Evolutionary conservation across 2,329 filamentous ascomycete species (phyloP).

Genomic region (Fusarium tuaranense): DNA sequence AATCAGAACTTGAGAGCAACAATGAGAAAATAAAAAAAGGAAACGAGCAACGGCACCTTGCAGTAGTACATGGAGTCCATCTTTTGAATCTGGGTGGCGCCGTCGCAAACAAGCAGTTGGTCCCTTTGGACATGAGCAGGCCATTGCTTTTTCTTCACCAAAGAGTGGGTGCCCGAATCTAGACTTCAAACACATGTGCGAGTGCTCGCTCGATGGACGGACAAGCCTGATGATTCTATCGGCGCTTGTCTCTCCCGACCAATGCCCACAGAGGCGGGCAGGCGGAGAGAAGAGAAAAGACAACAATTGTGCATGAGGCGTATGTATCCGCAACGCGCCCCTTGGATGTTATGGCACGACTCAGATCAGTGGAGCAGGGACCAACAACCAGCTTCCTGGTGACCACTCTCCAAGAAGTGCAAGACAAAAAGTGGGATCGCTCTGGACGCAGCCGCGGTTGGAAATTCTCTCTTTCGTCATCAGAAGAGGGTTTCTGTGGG

Average conservation of each 20-base stretch:
- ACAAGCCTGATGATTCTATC: constrained; percentile 1
- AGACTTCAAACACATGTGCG: constrained; percentile 12
- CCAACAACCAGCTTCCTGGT: constrained; percentile 12
- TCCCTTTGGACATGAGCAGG: constrained; percentile 8
- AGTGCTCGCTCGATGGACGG: constrained; percentile 10
- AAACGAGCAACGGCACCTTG: constrained; percentile 13
- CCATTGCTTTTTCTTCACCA: constrained; percentile 32
- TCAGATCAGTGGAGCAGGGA: constrained; percentile 13
- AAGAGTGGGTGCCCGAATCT: constrained; percentile 19
- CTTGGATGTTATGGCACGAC: constrained; percentile 21
- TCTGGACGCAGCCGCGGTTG: constrained; percentile 7
- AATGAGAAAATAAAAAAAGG: constrained; percentile 3
- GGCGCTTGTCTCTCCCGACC: constrained; percentile 4
- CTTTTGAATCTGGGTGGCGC: constrained; percentile 7
- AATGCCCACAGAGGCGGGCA: constrained; percentile 23
- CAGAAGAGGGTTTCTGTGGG: constrained; percentile 18
- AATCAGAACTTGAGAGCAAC: constrained; percentile 7
- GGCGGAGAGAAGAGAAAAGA: constrained; percentile 40
- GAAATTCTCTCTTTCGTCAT: constrained; percentile 15
- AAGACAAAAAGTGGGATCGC: constrained; percentile 14
- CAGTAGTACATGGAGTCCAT: constrained; percentile 11
- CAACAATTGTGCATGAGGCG: constrained; percentile 25
- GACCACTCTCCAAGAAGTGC: constrained; percentile 5
- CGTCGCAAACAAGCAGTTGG: constrained; percentile 13
- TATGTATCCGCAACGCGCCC: constrained; percentile 31